Evolutionary conservation across 140 eudicot species (phyloP).

Genomic region (Erigeron philadelphicus): DNA sequence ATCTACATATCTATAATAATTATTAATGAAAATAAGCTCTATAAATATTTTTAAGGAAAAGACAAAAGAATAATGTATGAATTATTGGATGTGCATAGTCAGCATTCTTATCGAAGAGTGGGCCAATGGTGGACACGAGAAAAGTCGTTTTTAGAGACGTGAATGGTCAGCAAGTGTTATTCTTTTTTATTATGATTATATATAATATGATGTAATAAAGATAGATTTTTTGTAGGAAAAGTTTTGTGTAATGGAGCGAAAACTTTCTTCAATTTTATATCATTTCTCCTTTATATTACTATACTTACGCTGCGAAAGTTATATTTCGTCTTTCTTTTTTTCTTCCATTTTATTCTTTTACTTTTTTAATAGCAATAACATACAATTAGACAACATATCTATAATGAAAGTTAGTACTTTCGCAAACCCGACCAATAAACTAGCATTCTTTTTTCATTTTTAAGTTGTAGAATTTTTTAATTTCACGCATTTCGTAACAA

Average conservation of each 20-base stretch:
- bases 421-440: too few relatives aligned
- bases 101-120: slow-evolving; percentile 32
- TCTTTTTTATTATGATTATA: not conserved
- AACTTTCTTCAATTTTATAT: too few relatives aligned
- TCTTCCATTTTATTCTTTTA: too few relatives aligned
- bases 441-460: too few relatives aligned
- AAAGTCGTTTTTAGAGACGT: slow-evolving; percentile 25
- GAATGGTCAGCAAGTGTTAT: slow-evolving; percentile 29
- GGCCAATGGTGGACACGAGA: not conserved
- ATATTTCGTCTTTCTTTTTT: too few relatives aligned
- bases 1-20: not conserved
- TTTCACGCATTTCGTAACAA: too few relatives aligned
- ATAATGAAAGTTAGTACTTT: too few relatives aligned
- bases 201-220: slow-evolving; percentile 3
- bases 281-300: too few relatives aligned
- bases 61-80: not conserved
- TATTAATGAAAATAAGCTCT: not conserved
- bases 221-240: not conserved
- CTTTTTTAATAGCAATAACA: too few relatives aligned
- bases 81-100: slow-evolving; percentile 2
- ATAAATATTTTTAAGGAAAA: not conserved
- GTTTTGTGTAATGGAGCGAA: not conserved
- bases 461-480: too few relatives aligned
- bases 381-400: too few relatives aligned
- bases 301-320: too few relatives aligned